phyloP scores from a whole-genome alignment of 2,329 filamentous ascomycete genomes.

The Penicillium sp. region DNA sequence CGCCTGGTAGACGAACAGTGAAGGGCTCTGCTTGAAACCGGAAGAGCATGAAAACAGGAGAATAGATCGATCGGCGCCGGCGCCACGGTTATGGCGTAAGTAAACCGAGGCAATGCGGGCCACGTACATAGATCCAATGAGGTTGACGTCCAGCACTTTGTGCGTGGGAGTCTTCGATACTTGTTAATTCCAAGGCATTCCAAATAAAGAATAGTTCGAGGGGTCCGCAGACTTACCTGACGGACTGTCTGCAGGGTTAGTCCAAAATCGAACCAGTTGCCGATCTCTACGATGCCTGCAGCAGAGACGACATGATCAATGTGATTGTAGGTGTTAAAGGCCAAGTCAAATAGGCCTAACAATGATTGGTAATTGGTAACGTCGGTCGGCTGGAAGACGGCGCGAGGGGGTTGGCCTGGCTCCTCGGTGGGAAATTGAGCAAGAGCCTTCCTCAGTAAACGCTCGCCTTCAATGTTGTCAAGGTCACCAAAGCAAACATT shows the following conservation, averaged over 20 bases:
- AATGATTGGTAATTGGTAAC: slow-evolving; percentile 50
- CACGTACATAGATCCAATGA: slow-evolving; percentile 50
- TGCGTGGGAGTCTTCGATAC: slow-evolving; percentile 31
- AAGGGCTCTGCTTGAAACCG: slow-evolving; percentile 51
- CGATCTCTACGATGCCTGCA: slow-evolving; percentile 49
- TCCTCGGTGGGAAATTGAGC: slow-evolving; percentile 15
- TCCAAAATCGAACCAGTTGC: slow-evolving; percentile 47
- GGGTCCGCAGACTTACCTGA: slow-evolving; percentile 27
- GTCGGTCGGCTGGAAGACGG: slow-evolving; percentile 46
- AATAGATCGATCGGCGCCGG: slow-evolving; percentile 42
- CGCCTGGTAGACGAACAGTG: slow-evolving; percentile 49
- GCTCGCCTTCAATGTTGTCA: slow-evolving; percentile 34
- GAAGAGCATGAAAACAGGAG: slow-evolving; percentile 49
- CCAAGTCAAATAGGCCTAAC: slow-evolving; percentile 48
- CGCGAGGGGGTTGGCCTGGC: slow-evolving; percentile 18
- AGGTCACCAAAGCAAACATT: slow-evolving; percentile 49
- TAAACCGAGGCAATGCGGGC: slow-evolving; percentile 53
- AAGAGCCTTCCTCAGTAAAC: slow-evolving; percentile 23
- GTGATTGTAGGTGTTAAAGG: slow-evolving; percentile 45
- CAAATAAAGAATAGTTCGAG: neutral
- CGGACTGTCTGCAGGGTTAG: slow-evolving; percentile 47
- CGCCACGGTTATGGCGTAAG: slow-evolving; percentile 42
- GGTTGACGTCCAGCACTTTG: slow-evolving; percentile 50
- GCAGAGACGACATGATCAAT: slow-evolving; percentile 53
- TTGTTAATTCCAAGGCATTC: neutral